Evolutionary conservation across 768 basidiomycete genomes (phyloP).

Genomic region (Coprinellus aureogranulatus): DNA sequence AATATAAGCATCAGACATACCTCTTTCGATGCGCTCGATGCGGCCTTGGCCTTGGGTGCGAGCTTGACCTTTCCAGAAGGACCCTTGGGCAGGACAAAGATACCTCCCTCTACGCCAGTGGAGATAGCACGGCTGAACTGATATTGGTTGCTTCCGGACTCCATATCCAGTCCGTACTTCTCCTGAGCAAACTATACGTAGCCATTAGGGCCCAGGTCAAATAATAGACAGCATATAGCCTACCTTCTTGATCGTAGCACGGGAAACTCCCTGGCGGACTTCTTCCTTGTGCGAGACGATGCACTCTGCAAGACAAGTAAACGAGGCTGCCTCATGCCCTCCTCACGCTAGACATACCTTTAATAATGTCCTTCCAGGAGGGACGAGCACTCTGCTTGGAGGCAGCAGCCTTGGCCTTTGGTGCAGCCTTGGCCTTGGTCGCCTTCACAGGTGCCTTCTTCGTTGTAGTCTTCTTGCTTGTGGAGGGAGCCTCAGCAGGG

Average conservation of each 20-base stretch:
- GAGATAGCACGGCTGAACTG: constrained; percentile 76
- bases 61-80: constrained; percentile 66
- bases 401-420: constrained; percentile 27
- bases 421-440: constrained; percentile 23
- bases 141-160: constrained; percentile 54
- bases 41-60: constrained; percentile 43
- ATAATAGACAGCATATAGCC: constrained; percentile 15
- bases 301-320: constrained; percentile 51
- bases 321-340: constrained; percentile 1
- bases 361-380: constrained; percentile 57
- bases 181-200: constrained; percentile 71
- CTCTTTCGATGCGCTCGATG: constrained; percentile 54
- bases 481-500: constrained; percentile 18
- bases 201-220: constrained; percentile 14
- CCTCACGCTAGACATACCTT: constrained; percentile 29
- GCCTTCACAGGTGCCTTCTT: constrained; percentile 23
- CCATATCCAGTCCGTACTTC: constrained; percentile 72
- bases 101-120: constrained; percentile 54
- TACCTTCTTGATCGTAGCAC: constrained; percentile 80
- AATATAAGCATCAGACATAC: constrained; percentile 29
- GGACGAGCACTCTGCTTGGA: constrained; percentile 31
- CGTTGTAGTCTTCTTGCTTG: constrained; percentile 14
- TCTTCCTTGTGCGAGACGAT: constrained; percentile 66
- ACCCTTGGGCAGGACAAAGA: constrained; percentile 39
- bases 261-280: constrained; percentile 69